Base-by-base conservation (phyloP, 345 rosid genomes). In the Salix brachista region DNA sequence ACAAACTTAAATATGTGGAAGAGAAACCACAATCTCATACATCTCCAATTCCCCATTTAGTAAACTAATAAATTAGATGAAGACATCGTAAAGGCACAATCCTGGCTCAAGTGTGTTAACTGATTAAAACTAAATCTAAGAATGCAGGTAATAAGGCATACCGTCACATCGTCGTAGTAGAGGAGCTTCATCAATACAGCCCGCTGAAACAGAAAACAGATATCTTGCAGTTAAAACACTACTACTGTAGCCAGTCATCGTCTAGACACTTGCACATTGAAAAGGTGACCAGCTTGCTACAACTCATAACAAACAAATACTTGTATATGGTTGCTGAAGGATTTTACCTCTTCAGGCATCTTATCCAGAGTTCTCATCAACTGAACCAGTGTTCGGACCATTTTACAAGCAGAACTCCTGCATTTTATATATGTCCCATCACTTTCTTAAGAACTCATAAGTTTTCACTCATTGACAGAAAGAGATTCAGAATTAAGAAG, bases 381-480 rank as follows among this genome's bases (percentile, higher is more conserved):
- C 83, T 91, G 98, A 83, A 92, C 94, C 48, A 94, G 87, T 37
- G 97, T 92, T 18, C 97, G 94, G 73, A 96, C 89, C 98, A 96
- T 92, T 80, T 96, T 96, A 77, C 99, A 92, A 39, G 99, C 97
- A 28, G 97, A 91, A 73, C 93, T 96, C 91, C 99, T 96, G 88
- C 65, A 82, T 50, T 71, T 65, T 37, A 69, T 60, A 42, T 26
- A 26, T 60, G 72, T 44, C 62, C 21, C 42, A 39, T 19, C 69
- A 67, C 74, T 48, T 6, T 25, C 19, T 13, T 60, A 50, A 79
- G 19, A 72, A 69, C 32, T 65, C 25, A 1, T 25, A 11, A 28
- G 36, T 54, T 39, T 60, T 10, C 36, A 41, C 76, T 54, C 72
- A 16, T 48, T 41, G 30, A 16, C 71, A 69, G 28, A n/a, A 26